Base-by-base conservation (phyloP, 176 grass and related monocot genomes). In the Urochloa ruziziensis region DNA sequence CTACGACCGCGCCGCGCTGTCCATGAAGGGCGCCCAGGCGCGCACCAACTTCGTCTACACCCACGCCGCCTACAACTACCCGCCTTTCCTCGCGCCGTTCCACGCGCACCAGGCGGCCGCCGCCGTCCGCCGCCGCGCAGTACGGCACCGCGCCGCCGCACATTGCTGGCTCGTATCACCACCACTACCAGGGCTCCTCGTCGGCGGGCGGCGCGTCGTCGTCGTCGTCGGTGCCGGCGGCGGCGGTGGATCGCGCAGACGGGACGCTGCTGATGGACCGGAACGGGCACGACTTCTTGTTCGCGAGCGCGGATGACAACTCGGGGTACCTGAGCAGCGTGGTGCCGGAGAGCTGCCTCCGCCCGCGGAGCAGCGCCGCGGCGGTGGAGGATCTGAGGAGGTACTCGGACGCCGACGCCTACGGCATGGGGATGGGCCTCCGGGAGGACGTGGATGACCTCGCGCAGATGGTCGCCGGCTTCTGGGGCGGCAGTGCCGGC, bases 241-340 rank as follows among this genome's bases (percentile, higher is more conserved):
- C 21, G 11, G 33, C 30, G 23, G 74, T 83, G 30, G 78, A 78
- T 32, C 84, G 79, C 19, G 39, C 62, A 21, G 74, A 64, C 75
- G 70, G 70, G 17, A 4, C 47, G 62, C 39, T 83, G 53, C 73
- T 74, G 54, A 46, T 81, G 80, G 89, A 67, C 39, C 53, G 44
- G 24, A 46, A 77, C 37, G 79, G 86, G 12, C 90, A 90, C 74
- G 82, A 89, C 43, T 76, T 85, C 60, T 16, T 94, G 32, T 92
- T 92, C 84, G 47, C 91, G 33, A 81, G 88, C 67, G 90, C 84
- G 13, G 96, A 95, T 81, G 79, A 86, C 53, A 95, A 88, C 87
- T 98, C 96, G 46, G 96, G 96, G 28, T 98, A 93, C 86, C 83
- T 98, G 82, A 98, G 96, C 91, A 98, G 96, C 84, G 86, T 98